phyloP scores from a whole-genome alignment of 2,329 filamentous ascomycete species.

The Hirsutella minnesotensis region DNA sequence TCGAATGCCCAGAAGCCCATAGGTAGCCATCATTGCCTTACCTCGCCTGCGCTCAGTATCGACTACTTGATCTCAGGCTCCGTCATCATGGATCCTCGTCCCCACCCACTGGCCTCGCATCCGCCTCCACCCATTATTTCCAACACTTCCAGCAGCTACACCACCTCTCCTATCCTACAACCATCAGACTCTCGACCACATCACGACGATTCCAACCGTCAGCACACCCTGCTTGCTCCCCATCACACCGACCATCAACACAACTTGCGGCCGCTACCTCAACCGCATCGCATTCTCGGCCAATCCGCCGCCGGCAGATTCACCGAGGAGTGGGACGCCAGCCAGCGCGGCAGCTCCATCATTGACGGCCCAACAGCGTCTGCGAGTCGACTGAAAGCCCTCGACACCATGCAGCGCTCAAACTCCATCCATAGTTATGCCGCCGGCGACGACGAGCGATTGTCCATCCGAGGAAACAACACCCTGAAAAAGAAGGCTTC shows the following conservation, averaged over 20 bases:
- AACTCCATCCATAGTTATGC: conserved; percentile 45
- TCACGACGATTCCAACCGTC: background rate
- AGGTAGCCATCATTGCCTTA: background rate
- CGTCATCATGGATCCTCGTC: conserved; percentile 17
- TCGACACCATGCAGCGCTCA: conserved; percentile 44
- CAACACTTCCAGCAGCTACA: background rate
- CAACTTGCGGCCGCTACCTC: background rate
- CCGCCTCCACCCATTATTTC: conserved; percentile 4
- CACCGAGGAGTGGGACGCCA: conserved; percentile 61
- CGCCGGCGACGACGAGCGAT: conserved; percentile 29
- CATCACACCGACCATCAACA: no score
- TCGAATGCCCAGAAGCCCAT: no score
- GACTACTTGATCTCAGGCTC: no score
- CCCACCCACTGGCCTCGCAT: conserved; percentile 9
- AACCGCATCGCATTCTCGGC: conserved; percentile 1
- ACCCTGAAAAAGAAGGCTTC: conserved; percentile 86
- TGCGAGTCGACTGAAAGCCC: conserved; percentile 11
- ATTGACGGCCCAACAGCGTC: conserved; percentile 31
- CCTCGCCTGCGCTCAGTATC: no score
- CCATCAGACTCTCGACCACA: background rate
- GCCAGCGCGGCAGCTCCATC: conserved; percentile 53
- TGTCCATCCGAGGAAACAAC: conserved; percentile 38
- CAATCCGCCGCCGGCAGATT: conserved; percentile 37
- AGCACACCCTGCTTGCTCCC: background rate
- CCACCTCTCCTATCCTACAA: background rate